Conservation (phyloP, 2,329 filamentous ascomycete genomes). For the Fonsecaea erecta region DNA sequence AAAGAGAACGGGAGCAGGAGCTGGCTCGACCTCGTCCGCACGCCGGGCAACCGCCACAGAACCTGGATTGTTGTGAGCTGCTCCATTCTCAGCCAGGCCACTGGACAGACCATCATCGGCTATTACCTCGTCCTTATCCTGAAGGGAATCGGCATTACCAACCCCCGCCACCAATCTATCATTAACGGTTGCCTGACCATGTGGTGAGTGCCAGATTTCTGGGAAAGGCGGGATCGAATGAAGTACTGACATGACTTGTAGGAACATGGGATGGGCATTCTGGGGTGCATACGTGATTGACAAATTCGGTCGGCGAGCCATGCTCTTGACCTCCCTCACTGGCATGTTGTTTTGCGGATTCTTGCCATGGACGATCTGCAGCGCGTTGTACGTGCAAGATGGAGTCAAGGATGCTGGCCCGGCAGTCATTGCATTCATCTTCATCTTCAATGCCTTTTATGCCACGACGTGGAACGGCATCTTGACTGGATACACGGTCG, state of each 20-base stretch:
- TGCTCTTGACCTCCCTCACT: conserved; percentile 19
- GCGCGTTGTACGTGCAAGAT: conserved; percentile 18
- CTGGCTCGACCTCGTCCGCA: conserved; percentile 24
- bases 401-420: conserved; percentile 21
- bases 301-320: conserved; percentile 22
- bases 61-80: conserved; percentile 19
- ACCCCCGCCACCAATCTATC: conserved; percentile 43
- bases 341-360: conserved; percentile 23
- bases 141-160: conserved; percentile 44
- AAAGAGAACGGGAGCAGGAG: conserved; percentile 24
- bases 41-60: conserved; percentile 20
- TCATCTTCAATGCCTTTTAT: conserved; percentile 25
- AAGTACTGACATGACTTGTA: background rate
- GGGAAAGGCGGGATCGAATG: background rate
- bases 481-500: conserved; percentile 21
- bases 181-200: conserved; percentile 45
- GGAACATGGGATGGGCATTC: conserved; percentile 26
- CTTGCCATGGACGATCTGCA: conserved; percentile 24
- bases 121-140: conserved; percentile 47
- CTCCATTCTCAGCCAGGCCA: conserved; percentile 17
- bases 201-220: conserved; percentile 2
- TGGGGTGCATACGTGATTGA: conserved; percentile 25
- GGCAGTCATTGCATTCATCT: conserved; percentile 23
- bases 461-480: conserved; percentile 23
- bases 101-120: conserved; percentile 43